Evolutionary conservation across 1,139 yeast species (phyloP).

Genomic region (Yamadazyma pseudoaaseri): DNA sequence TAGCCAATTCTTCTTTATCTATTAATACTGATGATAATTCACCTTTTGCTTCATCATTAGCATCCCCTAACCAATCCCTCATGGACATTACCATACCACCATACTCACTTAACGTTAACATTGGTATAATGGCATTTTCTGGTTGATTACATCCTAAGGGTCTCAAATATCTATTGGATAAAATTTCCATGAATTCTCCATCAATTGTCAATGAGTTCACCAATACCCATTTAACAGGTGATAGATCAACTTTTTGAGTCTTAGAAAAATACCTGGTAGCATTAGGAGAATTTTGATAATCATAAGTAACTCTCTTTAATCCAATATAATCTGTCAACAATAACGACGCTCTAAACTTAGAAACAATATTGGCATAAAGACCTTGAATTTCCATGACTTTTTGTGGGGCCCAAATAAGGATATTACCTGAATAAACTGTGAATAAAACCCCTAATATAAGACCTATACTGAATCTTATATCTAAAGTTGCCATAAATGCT

Average conservation of each 20-base stretch:
- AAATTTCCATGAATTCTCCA: conserved; percentile 86
- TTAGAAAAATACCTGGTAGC: conserved; percentile 78
- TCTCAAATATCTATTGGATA: conserved; percentile 87
- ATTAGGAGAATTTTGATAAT: conserved; percentile 88
- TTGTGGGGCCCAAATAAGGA: conserved; percentile 78
- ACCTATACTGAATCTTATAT: conserved; percentile 86
- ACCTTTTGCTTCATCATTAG: conserved; percentile 31
- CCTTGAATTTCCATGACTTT: conserved; percentile 80
- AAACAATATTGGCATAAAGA: conserved; percentile 76
- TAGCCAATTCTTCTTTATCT: conserved; percentile 76
- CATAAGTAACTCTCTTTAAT: conserved; percentile 88
- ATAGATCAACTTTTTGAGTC: conserved; percentile 74
- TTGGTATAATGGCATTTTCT: conserved; percentile 80
- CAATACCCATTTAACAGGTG: conserved; percentile 83
- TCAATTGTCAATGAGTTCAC: conserved; percentile 92
- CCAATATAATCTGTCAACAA: conserved; percentile 85
- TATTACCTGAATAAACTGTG: conserved; percentile 82
- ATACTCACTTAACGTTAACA: conserved; percentile 85
- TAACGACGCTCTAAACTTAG: conserved; percentile 69
- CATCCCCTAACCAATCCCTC: conserved; percentile 75
- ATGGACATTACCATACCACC: conserved; percentile 95
- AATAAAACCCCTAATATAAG: conserved; percentile 77
- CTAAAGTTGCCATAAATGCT: conserved; percentile 69
- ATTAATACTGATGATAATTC: conserved; percentile 71
- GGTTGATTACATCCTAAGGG: conserved; percentile 86